Percentiles rank a stretch among this genome's conserved stretches.
Conservation (phyloP, 2,329 filamentous ascomycete genomes). For the Arthrobotrys entomopaga region DNA sequence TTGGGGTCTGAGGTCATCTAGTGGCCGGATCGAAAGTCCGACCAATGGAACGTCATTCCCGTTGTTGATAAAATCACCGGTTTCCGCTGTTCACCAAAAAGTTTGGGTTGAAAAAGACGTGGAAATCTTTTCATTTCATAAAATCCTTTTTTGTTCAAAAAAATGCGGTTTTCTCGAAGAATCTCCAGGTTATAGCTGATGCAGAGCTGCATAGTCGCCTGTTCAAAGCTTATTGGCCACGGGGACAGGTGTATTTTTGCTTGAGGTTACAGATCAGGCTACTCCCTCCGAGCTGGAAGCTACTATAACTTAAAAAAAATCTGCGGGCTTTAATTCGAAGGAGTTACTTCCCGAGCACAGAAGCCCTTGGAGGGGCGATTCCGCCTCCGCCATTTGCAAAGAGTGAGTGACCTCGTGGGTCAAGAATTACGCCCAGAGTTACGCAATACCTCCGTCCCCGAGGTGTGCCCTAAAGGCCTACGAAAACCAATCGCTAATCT, state of each 20-base stretch:
- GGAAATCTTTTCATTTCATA: constrained; percentile 5
- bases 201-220: constrained; percentile 12
- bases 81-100: constrained; percentile 16
- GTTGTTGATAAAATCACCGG: constrained; percentile 39
- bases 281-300: constrained; percentile 27
- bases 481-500: constrained; percentile 6
- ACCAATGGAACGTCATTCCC: constrained; percentile 35
- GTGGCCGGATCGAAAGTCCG: constrained; percentile 49
- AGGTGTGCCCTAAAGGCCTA: constrained; percentile 1
- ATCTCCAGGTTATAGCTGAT: constrained; percentile 23
- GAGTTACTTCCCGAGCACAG: constrained; percentile 38
- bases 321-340: constrained; percentile 32
- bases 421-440: neutral
- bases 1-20: constrained; percentile 24
- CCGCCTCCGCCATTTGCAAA: too few species aligned
- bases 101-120: constrained; percentile 1
- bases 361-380: constrained; percentile 2
- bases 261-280: constrained; percentile 20
- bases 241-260: neutral
- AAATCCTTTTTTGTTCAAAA: constrained; percentile 1
- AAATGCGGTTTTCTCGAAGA: constrained; percentile 31
- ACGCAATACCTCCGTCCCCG: neutral
- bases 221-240: constrained; percentile 37
- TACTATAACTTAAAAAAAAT: constrained; percentile 26
- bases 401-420: neutral